phyloP scores from a whole-genome alignment of 371 early-diverging fungal species.

The Rhizopus microsporus region DNA sequence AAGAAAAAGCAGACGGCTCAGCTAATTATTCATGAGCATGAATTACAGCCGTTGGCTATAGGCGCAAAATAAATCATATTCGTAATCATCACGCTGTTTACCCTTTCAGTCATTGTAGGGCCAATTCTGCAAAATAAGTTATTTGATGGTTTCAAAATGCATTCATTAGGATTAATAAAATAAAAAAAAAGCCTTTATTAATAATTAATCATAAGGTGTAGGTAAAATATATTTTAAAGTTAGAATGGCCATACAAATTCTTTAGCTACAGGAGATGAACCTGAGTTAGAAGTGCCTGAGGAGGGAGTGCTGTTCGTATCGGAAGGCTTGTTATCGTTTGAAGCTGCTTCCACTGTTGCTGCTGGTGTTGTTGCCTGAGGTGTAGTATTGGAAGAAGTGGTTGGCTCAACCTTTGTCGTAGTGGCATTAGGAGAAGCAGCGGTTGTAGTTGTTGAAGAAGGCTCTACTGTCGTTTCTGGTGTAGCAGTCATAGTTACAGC shows the following conservation, averaged over 20 bases:
- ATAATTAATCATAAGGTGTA: too few species aligned
- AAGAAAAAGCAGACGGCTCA: too few species aligned
- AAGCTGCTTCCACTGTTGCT: not conserved
- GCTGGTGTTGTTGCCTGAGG: not conserved
- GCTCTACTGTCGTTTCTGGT: constrained; percentile 4
- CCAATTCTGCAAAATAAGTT: too few species aligned
- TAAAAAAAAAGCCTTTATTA: too few species aligned
- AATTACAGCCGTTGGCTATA: too few species aligned
- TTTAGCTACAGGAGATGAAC: not conserved
- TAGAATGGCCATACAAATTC: constrained; percentile 1
- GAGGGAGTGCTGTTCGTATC: not conserved
- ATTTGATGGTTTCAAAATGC: too few species aligned
- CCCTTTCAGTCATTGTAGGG: too few species aligned
- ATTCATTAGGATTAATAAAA: too few species aligned
- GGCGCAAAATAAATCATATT: too few species aligned
- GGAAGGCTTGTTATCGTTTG: not conserved
- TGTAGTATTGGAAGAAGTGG: not conserved
- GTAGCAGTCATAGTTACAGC: constrained; percentile 2
- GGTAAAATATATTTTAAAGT: not conserved
- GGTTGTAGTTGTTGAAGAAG: not conserved
- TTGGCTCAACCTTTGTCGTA: not conserved
- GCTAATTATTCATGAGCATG: too few species aligned
- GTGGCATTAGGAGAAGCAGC: not conserved
- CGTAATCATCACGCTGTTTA: too few species aligned
- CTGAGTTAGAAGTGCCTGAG: not conserved